Evolutionary conservation across 441 rosid species (phyloP).

Genomic region (Populus hybrid): DNA sequence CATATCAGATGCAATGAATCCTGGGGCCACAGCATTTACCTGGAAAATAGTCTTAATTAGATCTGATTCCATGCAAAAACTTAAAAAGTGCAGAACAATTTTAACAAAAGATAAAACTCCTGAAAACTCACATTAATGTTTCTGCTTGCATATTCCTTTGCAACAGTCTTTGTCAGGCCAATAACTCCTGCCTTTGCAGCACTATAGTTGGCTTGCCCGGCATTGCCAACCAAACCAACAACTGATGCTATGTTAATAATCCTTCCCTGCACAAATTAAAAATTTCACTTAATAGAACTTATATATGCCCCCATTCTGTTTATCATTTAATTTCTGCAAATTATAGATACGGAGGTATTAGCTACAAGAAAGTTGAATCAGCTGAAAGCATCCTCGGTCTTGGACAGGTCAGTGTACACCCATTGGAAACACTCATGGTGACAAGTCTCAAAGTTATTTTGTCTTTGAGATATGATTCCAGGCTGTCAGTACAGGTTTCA

Average conservation of each 20-base stretch:
- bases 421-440: neutral
- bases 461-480: neutral
- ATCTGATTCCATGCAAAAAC: neutral
- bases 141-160: conserved; percentile 83
- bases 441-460: neutral
- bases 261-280: conserved; percentile 56
- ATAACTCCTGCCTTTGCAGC: conserved; percentile 98
- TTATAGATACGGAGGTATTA: neutral
- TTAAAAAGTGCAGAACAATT: neutral
- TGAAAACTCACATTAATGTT: conserved; percentile 61
- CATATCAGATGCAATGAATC: conserved; percentile 96
- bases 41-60: conserved; percentile 25
- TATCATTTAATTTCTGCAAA: neutral
- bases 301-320: too few relatives aligned
- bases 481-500: neutral
- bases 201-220: conserved; percentile 93
- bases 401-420: neutral
- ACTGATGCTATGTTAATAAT: conserved; percentile 79
- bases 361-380: neutral
- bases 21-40: conserved; percentile 93
- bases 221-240: conserved; percentile 85
- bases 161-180: conserved; percentile 75
- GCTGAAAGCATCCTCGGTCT: neutral
- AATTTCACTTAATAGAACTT: neutral
- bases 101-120: neutral